Evolutionary conservation across 208 protist species (phyloP).

Genomic region (Wallacemonas sp.): DNA sequence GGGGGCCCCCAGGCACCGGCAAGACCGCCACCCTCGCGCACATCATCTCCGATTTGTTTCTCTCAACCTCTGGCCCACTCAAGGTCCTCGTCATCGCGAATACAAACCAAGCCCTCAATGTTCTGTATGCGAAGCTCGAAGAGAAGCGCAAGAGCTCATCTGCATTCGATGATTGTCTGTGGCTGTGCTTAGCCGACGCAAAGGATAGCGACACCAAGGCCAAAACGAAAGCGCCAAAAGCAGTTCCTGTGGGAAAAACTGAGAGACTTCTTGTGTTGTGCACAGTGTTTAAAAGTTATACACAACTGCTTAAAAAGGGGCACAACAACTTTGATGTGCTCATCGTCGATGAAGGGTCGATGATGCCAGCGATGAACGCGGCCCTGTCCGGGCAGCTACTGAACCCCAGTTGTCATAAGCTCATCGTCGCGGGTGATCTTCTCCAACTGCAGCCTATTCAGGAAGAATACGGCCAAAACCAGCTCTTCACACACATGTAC

Average conservation of each 20-base stretch:
- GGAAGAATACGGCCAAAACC: not conserved
- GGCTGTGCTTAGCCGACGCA: no score
- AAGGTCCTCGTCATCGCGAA: slow-evolving; percentile 12
- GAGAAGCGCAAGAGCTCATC: not conserved
- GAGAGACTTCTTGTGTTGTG: slow-evolving; percentile 2
- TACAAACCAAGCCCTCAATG: slow-evolving; percentile 16
- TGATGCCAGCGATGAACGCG: slow-evolving; percentile 3
- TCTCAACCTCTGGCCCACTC: not conserved
- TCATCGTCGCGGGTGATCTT: slow-evolving; percentile 19
- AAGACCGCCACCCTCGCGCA: slow-evolving; percentile 19
- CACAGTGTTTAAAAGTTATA: slow-evolving; percentile 2
- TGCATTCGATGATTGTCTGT: not conserved
- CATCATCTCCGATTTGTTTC: slow-evolving; percentile 2
- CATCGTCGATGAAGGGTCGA: slow-evolving; percentile 24
- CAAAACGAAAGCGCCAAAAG: not conserved
- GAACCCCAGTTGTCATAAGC: slow-evolving; percentile 11
- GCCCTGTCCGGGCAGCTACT: slow-evolving; percentile 15
- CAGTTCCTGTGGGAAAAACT: not conserved
- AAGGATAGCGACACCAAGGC: not conserved
- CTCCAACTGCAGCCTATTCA: slow-evolving; percentile 27
- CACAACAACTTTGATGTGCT: slow-evolving; percentile 15
- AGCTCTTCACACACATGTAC: not conserved
- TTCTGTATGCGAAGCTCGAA: not conserved
- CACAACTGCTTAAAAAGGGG: not conserved
- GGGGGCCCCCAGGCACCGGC: slow-evolving; percentile 25